phyloP scores from a whole-genome alignment of 352 stramenopile species.

The Phytophthora meadii region DNA sequence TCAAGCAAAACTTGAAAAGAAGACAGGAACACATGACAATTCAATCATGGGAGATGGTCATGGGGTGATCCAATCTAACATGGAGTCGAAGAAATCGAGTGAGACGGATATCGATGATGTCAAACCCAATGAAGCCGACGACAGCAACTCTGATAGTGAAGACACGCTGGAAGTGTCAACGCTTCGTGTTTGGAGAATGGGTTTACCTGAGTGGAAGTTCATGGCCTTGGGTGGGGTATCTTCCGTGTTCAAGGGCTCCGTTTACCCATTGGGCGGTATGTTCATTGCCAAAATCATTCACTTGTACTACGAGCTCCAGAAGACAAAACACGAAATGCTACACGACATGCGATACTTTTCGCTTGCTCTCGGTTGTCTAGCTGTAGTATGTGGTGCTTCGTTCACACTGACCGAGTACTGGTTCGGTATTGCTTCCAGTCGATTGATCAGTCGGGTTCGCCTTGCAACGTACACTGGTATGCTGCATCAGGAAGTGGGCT shows the following conservation, averaged over 20 bases:
- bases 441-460: slow-evolving; percentile 58
- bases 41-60: too few species aligned
- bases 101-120: background rate
- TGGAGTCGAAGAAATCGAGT: slow-evolving; percentile 11
- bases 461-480: slow-evolving; percentile 56
- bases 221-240: slow-evolving; percentile 48
- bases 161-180: slow-evolving; percentile 6
- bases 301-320: slow-evolving; percentile 56
- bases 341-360: slow-evolving; percentile 42
- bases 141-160: slow-evolving; percentile 7
- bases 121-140: background rate
- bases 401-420: slow-evolving; percentile 55
- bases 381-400: slow-evolving; percentile 44
- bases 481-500: slow-evolving; percentile 45
- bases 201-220: slow-evolving; percentile 52
- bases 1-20: background rate
- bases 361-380: slow-evolving; percentile 32
- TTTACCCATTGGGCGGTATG: slow-evolving; percentile 60
- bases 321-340: slow-evolving; percentile 50
- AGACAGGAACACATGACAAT: background rate
- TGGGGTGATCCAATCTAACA: background rate
- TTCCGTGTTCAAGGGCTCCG: slow-evolving; percentile 45
- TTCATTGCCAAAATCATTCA: slow-evolving; percentile 62
- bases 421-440: slow-evolving; percentile 59
- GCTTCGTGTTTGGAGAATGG: slow-evolving; percentile 59